Evolutionary conservation across 169 alveolate species (phyloP), one percentile per base, ranked within the genome.

Genomic region (Theileria luwenshuni): DNA sequence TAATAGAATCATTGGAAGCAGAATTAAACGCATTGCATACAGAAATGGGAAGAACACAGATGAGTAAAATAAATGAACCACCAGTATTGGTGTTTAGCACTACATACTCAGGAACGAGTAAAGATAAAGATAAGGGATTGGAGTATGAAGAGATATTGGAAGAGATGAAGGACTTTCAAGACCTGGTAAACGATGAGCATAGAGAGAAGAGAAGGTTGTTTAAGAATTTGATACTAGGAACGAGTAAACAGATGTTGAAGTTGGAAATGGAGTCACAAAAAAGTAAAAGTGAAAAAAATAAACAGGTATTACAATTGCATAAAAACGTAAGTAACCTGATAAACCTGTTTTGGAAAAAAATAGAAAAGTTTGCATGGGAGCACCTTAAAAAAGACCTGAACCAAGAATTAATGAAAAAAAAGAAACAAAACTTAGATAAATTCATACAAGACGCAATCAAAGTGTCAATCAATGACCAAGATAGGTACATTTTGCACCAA

Each of bases 91-190:
- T 30, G 15, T 51, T 32, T 13, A 27, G 32, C 0, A 21, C 43
- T 12, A 27, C 35, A 30, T 42, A 28, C 32, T 27, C 58, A 25
- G 15, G 23, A 38, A 17, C 32, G 38, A 56, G 65, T 56, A 15
- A 41, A 43, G 32, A 15, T 0, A 81, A 73, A 56, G 58, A 33
- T 59, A 33, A 41, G 28, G 6, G 3, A 6, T 8, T 56, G 56
- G n/a, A 70, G 23, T 81, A 76, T 68, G 83, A 81, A 5, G 71
- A 35, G 25, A 60, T 74, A 32, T 48, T 72, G 32, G 65, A 69
- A 71, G 89, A 81, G 38, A 83, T 84, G 93, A 72, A 88, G 21
- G 93, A 84, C 30, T 88, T 88, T 30, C 93, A 88, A 62, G 93
- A 84, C 30, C 83, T 88, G 33, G 93, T 88, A 28, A 43, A 58